Evolutionary conservation across 768 basidiomycete genomes (phyloP), one percentile per base, ranked within the genome.

Genomic region (Lactarius pseudohatsudake): DNA sequence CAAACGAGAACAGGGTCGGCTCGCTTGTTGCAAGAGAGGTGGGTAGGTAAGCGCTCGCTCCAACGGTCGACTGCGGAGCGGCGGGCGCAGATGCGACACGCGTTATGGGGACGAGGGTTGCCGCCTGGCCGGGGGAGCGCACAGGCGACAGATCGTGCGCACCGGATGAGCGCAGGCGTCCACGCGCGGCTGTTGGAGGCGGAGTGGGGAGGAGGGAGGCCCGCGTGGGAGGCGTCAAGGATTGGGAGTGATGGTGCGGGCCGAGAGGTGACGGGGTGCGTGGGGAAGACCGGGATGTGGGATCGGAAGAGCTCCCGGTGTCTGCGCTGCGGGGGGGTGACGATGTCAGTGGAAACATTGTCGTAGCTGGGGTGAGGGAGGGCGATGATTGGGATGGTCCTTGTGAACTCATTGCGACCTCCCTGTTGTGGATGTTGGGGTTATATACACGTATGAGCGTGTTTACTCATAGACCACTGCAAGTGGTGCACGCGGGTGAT

Each of bases 31-130:
- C 7, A 15, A 62, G 40, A 40, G 53, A 30, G 55, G 10, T 57
- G 36, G 64, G 70, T 18, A 59, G 69, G 13, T 67, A 70, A 62
- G 56, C 55, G 64, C 9, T 34, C 13, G 38, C n/a, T n/a, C 34
- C 22, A 9, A 20, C 10, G 50, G 18, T 58, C 9, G 64, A 47
- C 20, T 34, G 64, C 10, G 54, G 38, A 0, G 40, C 38, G 7
- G 60, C 38, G 4, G 67, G 64, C 5, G 67, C 67, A 40, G 67
- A 65, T 30, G 56, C n/a, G 56, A 59, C 62, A 22, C 66, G 66
- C 41, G 66, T 30, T 5, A 67, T n/a, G 6, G 66, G 66, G 20
- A 64, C 40, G 38, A 26, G 50, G 4, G 26, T 26, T 58, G 54
- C 16, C 11, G 36, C 36, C 10, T 11, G 9, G 3, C 2, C 36